Evolutionary conservation across 257 asterid species (phyloP).

Genomic region (Anisodus tanguticus): DNA sequence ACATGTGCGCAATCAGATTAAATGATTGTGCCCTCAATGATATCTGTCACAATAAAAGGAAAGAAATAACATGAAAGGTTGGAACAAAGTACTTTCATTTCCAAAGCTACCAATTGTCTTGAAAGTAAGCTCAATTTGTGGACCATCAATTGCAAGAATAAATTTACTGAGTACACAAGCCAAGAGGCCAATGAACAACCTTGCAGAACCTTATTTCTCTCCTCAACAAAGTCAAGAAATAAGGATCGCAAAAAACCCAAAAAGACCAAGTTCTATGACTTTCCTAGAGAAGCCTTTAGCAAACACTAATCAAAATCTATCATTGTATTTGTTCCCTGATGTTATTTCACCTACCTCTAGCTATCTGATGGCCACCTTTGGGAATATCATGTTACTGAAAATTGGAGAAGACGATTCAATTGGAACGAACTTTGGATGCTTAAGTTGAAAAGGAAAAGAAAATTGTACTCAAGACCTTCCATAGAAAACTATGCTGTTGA

Average conservation of each 20-base stretch:
- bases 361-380: constrained; percentile 42
- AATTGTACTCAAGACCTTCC: constrained; percentile 54
- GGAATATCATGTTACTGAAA: constrained; percentile 47
- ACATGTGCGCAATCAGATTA: not conserved
- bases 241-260: constrained; percentile 41
- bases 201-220: constrained; percentile 45
- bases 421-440: constrained; percentile 43
- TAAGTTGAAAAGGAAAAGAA: constrained; percentile 33
- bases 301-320: constrained; percentile 46
- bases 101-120: not conserved
- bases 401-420: constrained; percentile 32
- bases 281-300: constrained; percentile 45
- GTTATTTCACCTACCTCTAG: constrained; percentile 59
- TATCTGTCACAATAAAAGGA: not conserved
- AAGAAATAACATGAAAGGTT: not conserved
- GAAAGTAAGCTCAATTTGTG: constrained; percentile 37
- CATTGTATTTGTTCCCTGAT: constrained; percentile 44
- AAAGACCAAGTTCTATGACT: constrained; percentile 44
- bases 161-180: constrained; percentile 48
- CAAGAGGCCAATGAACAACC: constrained; percentile 41
- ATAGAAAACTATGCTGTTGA: constrained; percentile 50
- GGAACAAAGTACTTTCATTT: not conserved
- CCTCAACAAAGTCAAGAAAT: constrained; percentile 45
- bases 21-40: not conserved
- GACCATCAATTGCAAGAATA: constrained; percentile 44